phyloP scores from a whole-genome alignment of 345 rosid species.

The Sonneratia alba region DNA sequence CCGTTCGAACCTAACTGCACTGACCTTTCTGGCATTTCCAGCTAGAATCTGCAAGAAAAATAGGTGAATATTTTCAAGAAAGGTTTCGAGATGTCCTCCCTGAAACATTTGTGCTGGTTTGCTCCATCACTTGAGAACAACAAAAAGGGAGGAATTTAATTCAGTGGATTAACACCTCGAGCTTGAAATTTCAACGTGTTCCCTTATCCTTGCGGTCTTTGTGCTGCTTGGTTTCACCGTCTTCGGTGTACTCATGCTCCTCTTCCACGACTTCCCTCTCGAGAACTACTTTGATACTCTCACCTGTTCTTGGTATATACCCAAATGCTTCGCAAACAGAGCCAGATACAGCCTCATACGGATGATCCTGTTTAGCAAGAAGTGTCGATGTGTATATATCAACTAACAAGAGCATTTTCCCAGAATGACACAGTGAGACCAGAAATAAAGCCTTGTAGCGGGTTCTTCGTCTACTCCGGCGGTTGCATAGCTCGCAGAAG shows the following conservation, averaged over 20 bases:
- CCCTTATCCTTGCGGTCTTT: constrained; percentile 54
- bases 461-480: too few relatives aligned
- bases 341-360: constrained; percentile 96
- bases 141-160: not conserved
- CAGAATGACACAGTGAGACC: not conserved
- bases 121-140: not conserved
- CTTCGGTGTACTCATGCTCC: constrained; percentile 42
- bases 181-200: constrained; percentile 61
- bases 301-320: constrained; percentile 94
- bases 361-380: constrained; percentile 55
- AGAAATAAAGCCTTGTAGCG: too few relatives aligned
- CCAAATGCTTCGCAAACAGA: constrained; percentile 96
- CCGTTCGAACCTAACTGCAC: constrained; percentile 79
- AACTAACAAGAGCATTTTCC: not conserved
- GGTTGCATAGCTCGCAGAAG: too few relatives aligned
- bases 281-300: constrained; percentile 64
- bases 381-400: not conserved
- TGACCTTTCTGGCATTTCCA: constrained; percentile 94
- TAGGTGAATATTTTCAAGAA: not conserved
- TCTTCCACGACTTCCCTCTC: constrained; percentile 78
- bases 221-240: constrained; percentile 44
- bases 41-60: constrained; percentile 58
- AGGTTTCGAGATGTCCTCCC: not conserved
- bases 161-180: constrained; percentile 46
- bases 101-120: not conserved